phyloP scores from a whole-genome alignment of 2,329 filamentous ascomycete species.

The Corynespora cassiicola region DNA sequence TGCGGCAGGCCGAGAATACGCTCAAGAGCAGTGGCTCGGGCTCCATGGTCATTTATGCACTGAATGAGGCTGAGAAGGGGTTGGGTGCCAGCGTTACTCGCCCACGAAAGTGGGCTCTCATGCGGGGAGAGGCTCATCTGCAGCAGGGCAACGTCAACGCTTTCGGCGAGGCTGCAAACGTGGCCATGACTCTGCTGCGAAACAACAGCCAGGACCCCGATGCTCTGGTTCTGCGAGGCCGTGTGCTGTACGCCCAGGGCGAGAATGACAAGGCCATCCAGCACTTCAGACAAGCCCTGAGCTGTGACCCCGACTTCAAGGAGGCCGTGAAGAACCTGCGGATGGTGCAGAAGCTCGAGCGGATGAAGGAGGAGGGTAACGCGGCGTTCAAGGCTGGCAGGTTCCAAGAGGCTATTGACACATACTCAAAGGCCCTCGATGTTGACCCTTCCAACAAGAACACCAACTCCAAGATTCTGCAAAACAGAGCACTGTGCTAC shows the following conservation, averaged over 20 bases:
- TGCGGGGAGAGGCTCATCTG: slow-evolving; percentile 89
- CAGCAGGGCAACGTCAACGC: slow-evolving; percentile 92
- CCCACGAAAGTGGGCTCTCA: slow-evolving; percentile 91
- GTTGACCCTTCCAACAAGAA: slow-evolving; percentile 89
- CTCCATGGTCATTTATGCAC: slow-evolving; percentile 89
- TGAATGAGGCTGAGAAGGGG: slow-evolving; percentile 86
- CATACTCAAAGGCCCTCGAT: slow-evolving; percentile 82
- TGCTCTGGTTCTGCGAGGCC: slow-evolving; percentile 86
- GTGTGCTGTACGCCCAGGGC: slow-evolving; percentile 86
- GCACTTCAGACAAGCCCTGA: slow-evolving; percentile 88
- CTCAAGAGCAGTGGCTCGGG: slow-evolving; percentile 77
- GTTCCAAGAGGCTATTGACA: slow-evolving; percentile 80
- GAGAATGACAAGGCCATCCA: slow-evolving; percentile 95
- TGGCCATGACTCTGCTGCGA: slow-evolving; percentile 86
- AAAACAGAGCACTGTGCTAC: slow-evolving; percentile 88
- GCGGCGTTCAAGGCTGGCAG: slow-evolving; percentile 83
- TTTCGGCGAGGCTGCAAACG: slow-evolving; percentile 88
- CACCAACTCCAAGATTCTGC: slow-evolving; percentile 92
- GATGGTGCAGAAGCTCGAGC: slow-evolving; percentile 88
- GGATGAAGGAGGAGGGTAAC: slow-evolving; percentile 95
- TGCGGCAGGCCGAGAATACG: slow-evolving; percentile 79
- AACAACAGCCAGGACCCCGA: slow-evolving; percentile 92
- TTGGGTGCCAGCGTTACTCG: slow-evolving; percentile 77
- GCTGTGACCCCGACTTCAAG: slow-evolving; percentile 89
- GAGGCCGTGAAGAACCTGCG: slow-evolving; percentile 88